Percentiles rank a stretch among this genome's conserved stretches.
These are phyloP conservation scores for Candida incommunis DNA, from an alignment of 805 yeast genomes.

Conservation along the genomic window DNA sequence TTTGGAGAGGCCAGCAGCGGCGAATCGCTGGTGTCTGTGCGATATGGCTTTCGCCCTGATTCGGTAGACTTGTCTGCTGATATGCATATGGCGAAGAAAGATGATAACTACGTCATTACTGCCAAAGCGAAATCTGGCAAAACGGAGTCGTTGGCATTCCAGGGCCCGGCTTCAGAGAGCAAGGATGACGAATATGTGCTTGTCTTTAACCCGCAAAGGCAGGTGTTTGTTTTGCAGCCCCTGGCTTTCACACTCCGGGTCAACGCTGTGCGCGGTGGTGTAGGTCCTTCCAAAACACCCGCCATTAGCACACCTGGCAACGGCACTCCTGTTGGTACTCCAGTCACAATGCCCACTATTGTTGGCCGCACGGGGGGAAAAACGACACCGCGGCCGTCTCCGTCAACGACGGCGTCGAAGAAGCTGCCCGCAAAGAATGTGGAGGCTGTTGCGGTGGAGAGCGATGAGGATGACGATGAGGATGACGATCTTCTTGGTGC, in stretches of 20 bases:
- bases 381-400: not conserved
- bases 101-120: constrained; percentile 11
- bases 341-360: not conserved
- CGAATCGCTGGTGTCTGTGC: not conserved
- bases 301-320: no score
- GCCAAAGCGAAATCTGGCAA: constrained; percentile 1
- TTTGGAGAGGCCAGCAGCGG: not conserved
- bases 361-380: not conserved
- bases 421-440: not conserved
- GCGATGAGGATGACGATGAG: constrained; percentile 10
- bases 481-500: constrained; percentile 13
- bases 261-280: constrained; percentile 10
- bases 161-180: constrained; percentile 11
- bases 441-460: not conserved
- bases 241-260: constrained; percentile 11
- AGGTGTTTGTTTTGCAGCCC: constrained; percentile 9
- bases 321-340: not conserved
- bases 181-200: constrained; percentile 46
- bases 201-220: constrained; percentile 52
- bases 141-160: constrained; percentile 6
- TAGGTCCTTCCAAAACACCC: constrained; percentile 1
- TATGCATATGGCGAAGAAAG: constrained; percentile 5
- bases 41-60: constrained; percentile 14
- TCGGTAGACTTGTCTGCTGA: constrained; percentile 8
- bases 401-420: not conserved